Percentiles rank a stretch among this genome's conserved stretches.
phyloP scores from a whole-genome alignment of 2,329 filamentous ascomycete genomes.

The Fusarium newnesense region DNA sequence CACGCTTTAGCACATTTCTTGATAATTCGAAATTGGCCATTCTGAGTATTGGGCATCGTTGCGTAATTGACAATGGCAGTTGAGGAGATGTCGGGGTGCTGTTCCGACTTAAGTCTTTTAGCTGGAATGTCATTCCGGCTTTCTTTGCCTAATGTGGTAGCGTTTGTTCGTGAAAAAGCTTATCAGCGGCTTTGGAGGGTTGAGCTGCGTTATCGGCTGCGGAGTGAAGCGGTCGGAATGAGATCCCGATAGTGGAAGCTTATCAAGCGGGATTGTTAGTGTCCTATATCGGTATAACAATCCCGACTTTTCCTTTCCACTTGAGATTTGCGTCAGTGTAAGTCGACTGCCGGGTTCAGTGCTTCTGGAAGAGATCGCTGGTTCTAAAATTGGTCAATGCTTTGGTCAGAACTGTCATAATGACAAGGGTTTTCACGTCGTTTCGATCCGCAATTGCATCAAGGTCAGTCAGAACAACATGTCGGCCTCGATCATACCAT shows the following conservation, averaged over 20 bases:
- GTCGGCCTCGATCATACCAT: background rate
- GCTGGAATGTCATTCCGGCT: conserved; percentile 5
- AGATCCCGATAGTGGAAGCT: background rate
- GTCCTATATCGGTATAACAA: conserved; percentile 18
- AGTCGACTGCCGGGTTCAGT: background rate
- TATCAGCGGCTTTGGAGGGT: conserved; percentile 16
- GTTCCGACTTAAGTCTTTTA: conserved; percentile 36
- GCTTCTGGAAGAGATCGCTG: background rate
- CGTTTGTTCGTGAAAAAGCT: conserved; percentile 6
- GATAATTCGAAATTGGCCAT: conserved; percentile 21
- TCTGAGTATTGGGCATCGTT: conserved; percentile 27
- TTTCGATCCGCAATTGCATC: background rate
- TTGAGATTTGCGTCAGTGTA: background rate
- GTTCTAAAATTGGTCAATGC: background rate
- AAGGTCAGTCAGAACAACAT: background rate
- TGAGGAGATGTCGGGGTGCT: conserved; percentile 31
- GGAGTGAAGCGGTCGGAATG: conserved; percentile 3
- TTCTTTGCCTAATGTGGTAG: conserved; percentile 22
- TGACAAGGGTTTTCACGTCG: background rate
- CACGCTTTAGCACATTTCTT: conserved; percentile 43
- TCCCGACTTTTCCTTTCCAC: conserved; percentile 3
- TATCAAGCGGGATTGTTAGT: background rate
- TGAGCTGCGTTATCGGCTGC: conserved; percentile 22
- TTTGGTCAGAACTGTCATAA: background rate
- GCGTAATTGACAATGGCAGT: background rate